A percentile compares a stretch with the other conserved stretches of the same genome.
These are phyloP conservation scores for Solanum gandarillasii DNA, from an alignment of 257 asterid genomes.

Conservation along the genomic window DNA sequence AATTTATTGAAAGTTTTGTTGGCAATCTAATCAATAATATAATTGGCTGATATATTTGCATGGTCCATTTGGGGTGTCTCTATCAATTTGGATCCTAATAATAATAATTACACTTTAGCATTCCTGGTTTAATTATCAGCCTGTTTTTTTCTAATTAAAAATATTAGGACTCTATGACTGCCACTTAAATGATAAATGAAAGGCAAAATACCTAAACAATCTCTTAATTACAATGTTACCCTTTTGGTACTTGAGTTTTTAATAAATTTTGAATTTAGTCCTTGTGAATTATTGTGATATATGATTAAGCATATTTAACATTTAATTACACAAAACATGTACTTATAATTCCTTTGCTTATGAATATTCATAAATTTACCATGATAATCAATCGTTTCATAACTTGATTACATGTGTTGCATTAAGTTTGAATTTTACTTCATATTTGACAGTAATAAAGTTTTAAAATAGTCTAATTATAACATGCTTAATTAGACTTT, in stretches of 20 bases:
- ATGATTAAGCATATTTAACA: too few species aligned
- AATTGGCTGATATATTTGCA: background rate
- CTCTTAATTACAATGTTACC: background rate
- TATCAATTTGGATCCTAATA: background rate
- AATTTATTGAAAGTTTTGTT: background rate
- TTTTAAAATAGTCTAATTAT: background rate
- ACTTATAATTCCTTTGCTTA: too few species aligned
- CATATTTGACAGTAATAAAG: background rate
- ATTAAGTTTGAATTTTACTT: background rate
- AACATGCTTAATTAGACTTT: background rate
- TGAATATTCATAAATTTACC: background rate
- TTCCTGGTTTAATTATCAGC: background rate
- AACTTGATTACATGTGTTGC: background rate
- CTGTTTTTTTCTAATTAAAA: background rate
- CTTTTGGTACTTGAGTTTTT: background rate
- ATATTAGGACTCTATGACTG: background rate
- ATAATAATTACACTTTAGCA: background rate
- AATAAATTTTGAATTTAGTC: too few species aligned
- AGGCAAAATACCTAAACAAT: background rate
- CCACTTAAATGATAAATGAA: background rate
- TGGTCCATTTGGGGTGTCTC: background rate
- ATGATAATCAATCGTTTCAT: background rate
- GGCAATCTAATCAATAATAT: background rate
- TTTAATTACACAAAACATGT: too few species aligned
- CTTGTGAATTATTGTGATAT: background rate